Evolutionary conservation across 345 rosid species (phyloP).

Genomic region (Populus nigra): DNA sequence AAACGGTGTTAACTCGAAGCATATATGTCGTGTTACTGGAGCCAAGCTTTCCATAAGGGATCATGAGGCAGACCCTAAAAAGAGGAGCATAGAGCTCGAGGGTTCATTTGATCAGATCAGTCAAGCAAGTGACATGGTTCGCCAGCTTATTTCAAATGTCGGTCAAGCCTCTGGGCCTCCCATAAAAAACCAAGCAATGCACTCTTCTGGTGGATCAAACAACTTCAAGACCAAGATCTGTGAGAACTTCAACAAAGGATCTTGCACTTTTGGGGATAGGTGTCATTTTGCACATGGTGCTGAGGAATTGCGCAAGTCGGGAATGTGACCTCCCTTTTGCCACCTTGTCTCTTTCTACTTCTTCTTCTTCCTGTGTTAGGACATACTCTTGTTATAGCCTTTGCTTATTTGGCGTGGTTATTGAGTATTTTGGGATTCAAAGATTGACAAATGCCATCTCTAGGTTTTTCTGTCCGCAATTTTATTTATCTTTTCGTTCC

Average conservation of each 20-base stretch:
- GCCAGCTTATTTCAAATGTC: conserved; percentile 70
- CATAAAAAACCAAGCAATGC: conserved; percentile 27
- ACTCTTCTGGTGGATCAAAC: conserved; percentile 30
- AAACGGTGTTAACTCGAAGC: conserved; percentile 90
- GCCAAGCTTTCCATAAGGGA: conserved; percentile 88
- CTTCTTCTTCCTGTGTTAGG: conserved; percentile 6
- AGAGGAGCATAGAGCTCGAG: conserved; percentile 89
- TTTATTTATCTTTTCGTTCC: not conserved
- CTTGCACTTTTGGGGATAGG: conserved; percentile 79
- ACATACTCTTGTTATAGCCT: conserved; percentile 10
- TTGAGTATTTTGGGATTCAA: conserved; percentile 11
- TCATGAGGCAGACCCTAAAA: conserved; percentile 70
- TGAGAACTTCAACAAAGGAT: conserved; percentile 68
- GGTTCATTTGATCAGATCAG: conserved; percentile 95
- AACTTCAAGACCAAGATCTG: conserved; percentile 84
- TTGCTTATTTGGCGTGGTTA: conserved; percentile 4
- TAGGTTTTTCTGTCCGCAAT: conserved; percentile 6
- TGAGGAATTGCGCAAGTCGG: conserved; percentile 52
- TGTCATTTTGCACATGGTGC: conserved; percentile 94
- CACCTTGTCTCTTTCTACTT: not conserved
- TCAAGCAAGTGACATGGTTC: conserved; percentile 94
- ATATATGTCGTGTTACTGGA: conserved; percentile 79
- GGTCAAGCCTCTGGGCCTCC: conserved; percentile 45
- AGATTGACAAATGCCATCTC: conserved; percentile 1
- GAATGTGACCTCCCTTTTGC: conserved; percentile 5